Base-by-base conservation (phyloP, 1,139 yeast species). In the Candida gigantensis region DNA sequence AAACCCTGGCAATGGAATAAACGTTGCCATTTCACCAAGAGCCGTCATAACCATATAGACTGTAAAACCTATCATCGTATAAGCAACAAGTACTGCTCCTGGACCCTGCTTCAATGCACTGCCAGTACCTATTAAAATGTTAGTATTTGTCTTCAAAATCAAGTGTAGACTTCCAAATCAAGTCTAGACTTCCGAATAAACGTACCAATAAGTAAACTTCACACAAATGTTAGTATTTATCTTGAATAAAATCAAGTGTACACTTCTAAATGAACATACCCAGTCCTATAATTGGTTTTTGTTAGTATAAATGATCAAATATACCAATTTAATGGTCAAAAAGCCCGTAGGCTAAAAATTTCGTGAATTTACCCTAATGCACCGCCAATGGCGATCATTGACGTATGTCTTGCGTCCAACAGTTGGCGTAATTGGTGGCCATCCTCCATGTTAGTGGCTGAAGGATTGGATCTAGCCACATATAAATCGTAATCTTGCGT, bases 21-120 rank as follows among this genome's bases (percentile, higher is more conserved):
- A 81, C 11, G 88, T 71, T n/a, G 88, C 85, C 65, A 84, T 78
- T 60, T 83, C 92, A 32, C 90, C 89, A 36, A 84, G 65, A 11
- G 81, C 81, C 45, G 80, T 67, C 86, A 83, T 80, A 32, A 81
- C 85, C 65, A 78, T 71, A 51, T 71, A 83, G 21, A 82, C 89
- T 36, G 79, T 66, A 28, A 78, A 54, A 15, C 89, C 89, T 47
- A 82, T 78, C 52, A 8, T 74, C 57, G 52, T 81, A 84, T 4
- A n/a, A n/a, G 86, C 72, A 29, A 83, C 67, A 32, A 84, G 66
- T 34, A 82, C 72, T 26, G 85, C 74, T 11, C 74, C 89, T 3
- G 90, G 89, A 14, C 92, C 92, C 5, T 84, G 86, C 5, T 68
- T 57, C 44, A 84, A 65, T 1, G 88, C 81, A 10, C 77, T 61